Conservation (phyloP, 1,139 yeast species). For the Entelexis paramagnoliae region DNA sequence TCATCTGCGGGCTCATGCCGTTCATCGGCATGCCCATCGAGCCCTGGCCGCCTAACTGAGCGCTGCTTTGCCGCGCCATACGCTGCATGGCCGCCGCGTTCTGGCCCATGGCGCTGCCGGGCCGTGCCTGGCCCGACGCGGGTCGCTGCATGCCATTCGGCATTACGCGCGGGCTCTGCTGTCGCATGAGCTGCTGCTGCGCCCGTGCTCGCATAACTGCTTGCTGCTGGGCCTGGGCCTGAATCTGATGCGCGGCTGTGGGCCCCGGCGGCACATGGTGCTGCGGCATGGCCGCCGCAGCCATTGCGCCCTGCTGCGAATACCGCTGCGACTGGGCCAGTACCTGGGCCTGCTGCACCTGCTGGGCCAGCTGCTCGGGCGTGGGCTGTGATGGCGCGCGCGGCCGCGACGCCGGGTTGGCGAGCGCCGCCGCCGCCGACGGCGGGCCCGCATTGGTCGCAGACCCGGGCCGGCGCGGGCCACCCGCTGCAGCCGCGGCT, state of each 20-base stretch:
- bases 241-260: slow-evolving; percentile 22
- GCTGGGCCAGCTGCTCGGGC: slow-evolving; percentile 6
- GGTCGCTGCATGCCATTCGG: not conserved
- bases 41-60: not conserved
- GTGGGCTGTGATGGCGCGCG: slow-evolving; percentile 23
- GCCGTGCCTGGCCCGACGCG: slow-evolving; percentile 2
- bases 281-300: not conserved
- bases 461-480: not conserved
- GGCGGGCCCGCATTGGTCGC: not conserved
- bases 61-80: not conserved
- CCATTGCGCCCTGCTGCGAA: not conserved
- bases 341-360: slow-evolving; percentile 4
- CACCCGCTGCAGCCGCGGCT: slow-evolving; percentile 16
- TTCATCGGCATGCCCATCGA: not conserved
- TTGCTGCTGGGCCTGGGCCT: slow-evolving; percentile 23
- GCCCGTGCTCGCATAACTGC: slow-evolving; percentile 20
- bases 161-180: not conserved
- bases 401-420: slow-evolving; percentile 23
- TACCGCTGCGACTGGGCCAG: slow-evolving; percentile 1
- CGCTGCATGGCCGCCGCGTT: not conserved
- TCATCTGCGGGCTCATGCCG: slow-evolving; percentile 5
- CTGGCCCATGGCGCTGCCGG: slow-evolving; percentile 15
- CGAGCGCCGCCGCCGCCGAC: slow-evolving; percentile 11
- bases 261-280: slow-evolving; percentile 22
- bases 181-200: slow-evolving; percentile 17